phyloP scores from a whole-genome alignment of 176 grass and related monocot species.

The Luzula sylvatica region DNA sequence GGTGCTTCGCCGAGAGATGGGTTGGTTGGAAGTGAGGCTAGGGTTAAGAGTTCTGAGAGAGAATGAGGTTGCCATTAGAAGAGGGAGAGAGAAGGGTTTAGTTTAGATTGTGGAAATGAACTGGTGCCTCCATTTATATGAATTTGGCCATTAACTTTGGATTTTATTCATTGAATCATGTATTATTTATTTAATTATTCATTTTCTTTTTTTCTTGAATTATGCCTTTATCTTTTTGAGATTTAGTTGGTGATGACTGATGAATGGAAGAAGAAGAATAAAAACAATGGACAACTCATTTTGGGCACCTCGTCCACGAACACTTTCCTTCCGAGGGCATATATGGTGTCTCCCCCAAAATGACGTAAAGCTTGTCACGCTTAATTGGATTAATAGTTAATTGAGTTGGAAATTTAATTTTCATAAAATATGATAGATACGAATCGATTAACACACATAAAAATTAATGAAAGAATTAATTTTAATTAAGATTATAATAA shows the following conservation, averaged over 20 bases:
- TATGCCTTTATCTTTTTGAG: not conserved
- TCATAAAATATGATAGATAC: too few relatives aligned
- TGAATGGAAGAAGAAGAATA: too few relatives aligned
- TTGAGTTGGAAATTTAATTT: too few relatives aligned
- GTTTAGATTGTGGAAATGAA: not conserved
- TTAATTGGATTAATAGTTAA: too few relatives aligned
- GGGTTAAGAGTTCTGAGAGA: constrained; percentile 36
- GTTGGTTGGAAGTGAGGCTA: not conserved
- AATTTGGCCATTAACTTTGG: not conserved
- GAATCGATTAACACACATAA: too few relatives aligned
- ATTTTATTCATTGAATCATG: not conserved
- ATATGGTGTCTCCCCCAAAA: too few relatives aligned
- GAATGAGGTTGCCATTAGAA: constrained; percentile 32
- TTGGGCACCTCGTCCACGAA: not conserved
- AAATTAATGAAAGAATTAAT: too few relatives aligned
- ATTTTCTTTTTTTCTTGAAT: not conserved
- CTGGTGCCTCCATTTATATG: not conserved
- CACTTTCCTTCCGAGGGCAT: too few relatives aligned
- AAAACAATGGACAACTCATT: not conserved
- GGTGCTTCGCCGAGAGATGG: not conserved
- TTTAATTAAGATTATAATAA: too few relatives aligned
- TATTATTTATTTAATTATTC: not conserved
- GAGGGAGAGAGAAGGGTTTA: not conserved
- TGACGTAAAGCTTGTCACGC: too few relatives aligned
- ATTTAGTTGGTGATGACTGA: not conserved